Evolutionary conservation across 148 eudicot genomes (phyloP), one percentile per base, ranked within the genome.

Genomic region (Silene conica): DNA sequence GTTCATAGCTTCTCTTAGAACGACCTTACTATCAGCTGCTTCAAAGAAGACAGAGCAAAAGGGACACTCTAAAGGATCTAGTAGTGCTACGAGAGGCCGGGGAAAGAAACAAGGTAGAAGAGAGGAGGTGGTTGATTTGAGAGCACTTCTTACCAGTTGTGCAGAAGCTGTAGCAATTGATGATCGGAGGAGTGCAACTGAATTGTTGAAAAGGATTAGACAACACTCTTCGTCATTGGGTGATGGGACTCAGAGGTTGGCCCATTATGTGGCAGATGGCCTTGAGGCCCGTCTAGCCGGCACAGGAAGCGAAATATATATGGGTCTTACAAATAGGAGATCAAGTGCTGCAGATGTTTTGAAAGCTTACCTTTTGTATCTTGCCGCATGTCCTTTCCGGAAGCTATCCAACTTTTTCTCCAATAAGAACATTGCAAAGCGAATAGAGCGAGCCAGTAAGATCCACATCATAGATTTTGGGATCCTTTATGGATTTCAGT

Each of bases 201-300:
- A 82, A 22, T 69, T 87, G 55, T 80, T 89, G 3, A 82, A 81
- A 80, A 76, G 85, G 70, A 85, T 89, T 67, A 81, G 89, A 74
- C 84, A 79, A 46, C 86, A 89, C 70, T 89, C 90, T 38, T 85
- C 87, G 62, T 82, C 90, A 3, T 79, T 63, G 46, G 93, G 93
- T 55, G 93, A 89, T 65, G 90, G 93, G 4, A 84, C 77, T 55
- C 89, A 89, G 78, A 82, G 93, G 73, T 48, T 89, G 74, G 85
- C 93, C 23, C 87, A 85, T 78, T 85, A 82, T 62, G 72, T 87
- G 72, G 93, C 89, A 12, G 83, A 85, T 73, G 93, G 87, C 9
- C 89, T 89, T 19, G 89, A 87, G 79, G 93, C 90, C 7, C 93
- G 93, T 34, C 65, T 89, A 75, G 85, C 89, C 15, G 93, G 93